Evolutionary conservation across 2,329 filamentous ascomycete species (phyloP).

Genomic region (Gnomoniopsis smithogilvyi): DNA sequence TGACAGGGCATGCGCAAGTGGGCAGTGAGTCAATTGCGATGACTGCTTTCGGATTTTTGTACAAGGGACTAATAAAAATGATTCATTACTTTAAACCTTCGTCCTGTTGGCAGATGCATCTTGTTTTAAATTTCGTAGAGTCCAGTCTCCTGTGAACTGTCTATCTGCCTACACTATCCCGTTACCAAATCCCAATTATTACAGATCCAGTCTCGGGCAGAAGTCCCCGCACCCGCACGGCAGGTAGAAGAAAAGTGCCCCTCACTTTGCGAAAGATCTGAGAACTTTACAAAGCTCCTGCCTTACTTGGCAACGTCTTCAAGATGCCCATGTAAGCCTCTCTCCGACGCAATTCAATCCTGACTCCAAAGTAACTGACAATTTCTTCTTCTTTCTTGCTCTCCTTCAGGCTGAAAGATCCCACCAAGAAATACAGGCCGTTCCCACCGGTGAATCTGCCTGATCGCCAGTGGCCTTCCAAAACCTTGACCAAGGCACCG

Average conservation of each 20-base stretch:
- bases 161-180: no score
- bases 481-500: constrained; percentile 77
- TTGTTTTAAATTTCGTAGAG: no score
- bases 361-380: background rate
- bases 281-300: background rate
- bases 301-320: constrained; percentile 3
- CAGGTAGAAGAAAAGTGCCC: background rate
- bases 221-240: background rate
- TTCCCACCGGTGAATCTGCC: constrained; percentile 66
- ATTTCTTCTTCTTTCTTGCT: background rate
- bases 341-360: background rate
- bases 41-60: background rate
- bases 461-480: constrained; percentile 79
- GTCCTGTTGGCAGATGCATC: no score
- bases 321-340: constrained; percentile 31
- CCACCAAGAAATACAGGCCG: constrained; percentile 71
- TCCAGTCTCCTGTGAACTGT: no score
- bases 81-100: no score
- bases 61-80: no score
- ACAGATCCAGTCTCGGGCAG: background rate
- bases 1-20: background rate
- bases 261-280: background rate
- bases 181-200: no score
- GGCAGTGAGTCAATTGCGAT: background rate
- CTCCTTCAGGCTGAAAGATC: constrained; percentile 63